These are phyloP conservation scores for Ophiostoma sp. DNA, from an alignment of 2,329 filamentous ascomycete genomes.

Conservation along the genomic window DNA sequence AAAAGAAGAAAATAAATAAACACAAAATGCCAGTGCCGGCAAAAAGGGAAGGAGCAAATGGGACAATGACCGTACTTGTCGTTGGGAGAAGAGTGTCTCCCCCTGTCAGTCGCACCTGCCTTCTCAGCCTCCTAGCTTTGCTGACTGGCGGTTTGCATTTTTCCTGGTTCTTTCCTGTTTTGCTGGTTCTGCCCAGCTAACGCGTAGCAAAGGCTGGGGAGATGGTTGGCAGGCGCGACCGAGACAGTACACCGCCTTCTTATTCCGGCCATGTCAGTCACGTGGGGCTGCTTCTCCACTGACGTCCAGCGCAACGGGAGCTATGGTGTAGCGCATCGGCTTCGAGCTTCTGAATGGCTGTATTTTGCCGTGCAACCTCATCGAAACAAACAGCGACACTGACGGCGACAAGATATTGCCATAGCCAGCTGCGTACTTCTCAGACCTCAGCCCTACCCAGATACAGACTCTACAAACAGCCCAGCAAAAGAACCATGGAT, in stretches of 20 bases:
- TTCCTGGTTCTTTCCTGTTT: neutral
- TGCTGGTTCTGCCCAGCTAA: constrained; percentile 6
- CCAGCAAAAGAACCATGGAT: constrained; percentile 45
- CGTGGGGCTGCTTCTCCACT: neutral
- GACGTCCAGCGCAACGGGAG: neutral
- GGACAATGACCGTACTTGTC: constrained; percentile 2
- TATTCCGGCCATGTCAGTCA: neutral
- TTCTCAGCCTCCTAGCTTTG: neutral
- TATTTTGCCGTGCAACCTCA: neutral
- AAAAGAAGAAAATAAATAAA: constrained; percentile 1
- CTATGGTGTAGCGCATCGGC: constrained; percentile 5
- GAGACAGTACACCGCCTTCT: constrained; percentile 11
- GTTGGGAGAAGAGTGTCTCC: neutral
- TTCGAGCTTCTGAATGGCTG: constrained; percentile 12
- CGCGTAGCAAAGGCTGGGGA: neutral
- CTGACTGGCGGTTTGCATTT: neutral
- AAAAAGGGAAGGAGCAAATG: neutral
- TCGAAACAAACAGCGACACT: neutral
- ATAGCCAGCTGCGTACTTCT: neutral
- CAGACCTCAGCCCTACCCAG: too few species aligned
- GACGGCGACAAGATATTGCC: too few species aligned
- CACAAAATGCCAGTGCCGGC: neutral
- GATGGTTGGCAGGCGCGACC: neutral
- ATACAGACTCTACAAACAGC: neutral
- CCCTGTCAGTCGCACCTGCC: constrained; percentile 7